Percentiles rank a stretch among this genome's conserved stretches.
Evolutionary conservation across 805 yeast genomes (phyloP).

Genomic region (Ogataea methylovora): DNA sequence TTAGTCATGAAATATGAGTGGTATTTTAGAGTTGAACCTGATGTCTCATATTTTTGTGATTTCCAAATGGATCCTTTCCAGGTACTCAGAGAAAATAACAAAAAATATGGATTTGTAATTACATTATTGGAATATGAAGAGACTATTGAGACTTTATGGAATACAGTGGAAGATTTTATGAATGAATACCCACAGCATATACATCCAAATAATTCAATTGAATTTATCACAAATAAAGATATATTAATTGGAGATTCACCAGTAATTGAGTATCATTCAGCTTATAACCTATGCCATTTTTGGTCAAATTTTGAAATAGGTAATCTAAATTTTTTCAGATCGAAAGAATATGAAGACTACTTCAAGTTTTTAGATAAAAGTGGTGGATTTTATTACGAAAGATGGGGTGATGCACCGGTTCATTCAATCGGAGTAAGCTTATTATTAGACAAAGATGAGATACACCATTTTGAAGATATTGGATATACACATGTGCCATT

Average conservation of each 20-base stretch:
- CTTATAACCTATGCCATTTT: constrained; percentile 75
- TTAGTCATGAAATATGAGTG: constrained; percentile 68
- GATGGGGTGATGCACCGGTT: constrained; percentile 97
- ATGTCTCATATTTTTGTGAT: constrained; percentile 83
- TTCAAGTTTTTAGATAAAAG: constrained; percentile 57
- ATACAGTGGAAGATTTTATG: constrained; percentile 57
- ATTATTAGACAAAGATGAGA: constrained; percentile 47
- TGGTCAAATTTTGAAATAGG: constrained; percentile 87
- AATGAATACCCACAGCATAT: constrained; percentile 50
- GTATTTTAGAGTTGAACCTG: constrained; percentile 96
- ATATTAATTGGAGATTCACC: constrained; percentile 36
- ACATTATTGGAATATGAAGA: constrained; percentile 73
- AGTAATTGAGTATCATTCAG: constrained; percentile 38
- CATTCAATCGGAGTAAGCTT: constrained; percentile 66
- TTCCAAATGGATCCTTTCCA: constrained; percentile 82
- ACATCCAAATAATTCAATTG: constrained; percentile 57
- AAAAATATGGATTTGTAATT: constrained; percentile 84
- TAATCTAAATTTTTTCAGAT: constrained; percentile 60
- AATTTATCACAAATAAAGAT: constrained; percentile 46
- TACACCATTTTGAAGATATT: constrained; percentile 74
- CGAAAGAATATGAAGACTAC: constrained; percentile 51
- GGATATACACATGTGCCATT: constrained; percentile 77
- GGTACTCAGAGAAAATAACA: constrained; percentile 65
- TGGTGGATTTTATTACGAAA: constrained; percentile 78
- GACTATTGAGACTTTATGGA: constrained; percentile 85